Base-by-base conservation (phyloP, 2,329 filamentous ascomycete genomes). In the Fusarium sp. region DNA sequence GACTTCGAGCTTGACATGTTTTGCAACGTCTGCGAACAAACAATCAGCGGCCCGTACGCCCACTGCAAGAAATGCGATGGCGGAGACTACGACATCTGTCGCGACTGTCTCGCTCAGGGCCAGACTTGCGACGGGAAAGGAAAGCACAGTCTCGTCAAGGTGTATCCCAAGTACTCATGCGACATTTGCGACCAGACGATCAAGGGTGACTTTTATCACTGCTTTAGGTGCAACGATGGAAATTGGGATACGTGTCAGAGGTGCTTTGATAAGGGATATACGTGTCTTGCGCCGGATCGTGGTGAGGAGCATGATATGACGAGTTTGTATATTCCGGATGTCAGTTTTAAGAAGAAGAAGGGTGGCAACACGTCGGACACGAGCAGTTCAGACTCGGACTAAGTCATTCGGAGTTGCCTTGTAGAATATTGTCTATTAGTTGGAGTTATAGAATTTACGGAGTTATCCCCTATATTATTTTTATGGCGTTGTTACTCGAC, bases 31-130 rank as follows among this genome's bases (percentile, higher is more conserved):
- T 71, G 69, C 13, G 51, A 71, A 1, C 57, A 66, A 15, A 11
- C 10, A 0, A 66, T 71, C 19, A 52, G 55, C n/a, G 65, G 69
- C 0, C 67, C 65, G 1, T 71, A 71, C 17, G 57, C 67, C 0
- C 69, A 71, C 22, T 71, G 69, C 7, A 54, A 50, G 22, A 71
- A 71, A 5, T 71, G 65, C 3, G 65, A 69, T 3, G n/a, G 21
- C 1, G 69, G 69, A 1, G 67, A 69, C 31, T 71, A 58, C 13
- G 67, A 71, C 4, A 57, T 71, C 0, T 71, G 69, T 1, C 61
- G 64, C 1, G 61, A 57, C 2, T 71, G 68, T 17, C 62, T 71
- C 1, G 57, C 52, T 0, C 68, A 71, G 8, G 61, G 68, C 7
- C 38, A 51, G 0, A 34, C 44, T 0, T 68, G 64, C 11, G 55